Evolutionary conservation across 345 rosid species (phyloP).

Genomic region (Moricandia arvensis): DNA sequence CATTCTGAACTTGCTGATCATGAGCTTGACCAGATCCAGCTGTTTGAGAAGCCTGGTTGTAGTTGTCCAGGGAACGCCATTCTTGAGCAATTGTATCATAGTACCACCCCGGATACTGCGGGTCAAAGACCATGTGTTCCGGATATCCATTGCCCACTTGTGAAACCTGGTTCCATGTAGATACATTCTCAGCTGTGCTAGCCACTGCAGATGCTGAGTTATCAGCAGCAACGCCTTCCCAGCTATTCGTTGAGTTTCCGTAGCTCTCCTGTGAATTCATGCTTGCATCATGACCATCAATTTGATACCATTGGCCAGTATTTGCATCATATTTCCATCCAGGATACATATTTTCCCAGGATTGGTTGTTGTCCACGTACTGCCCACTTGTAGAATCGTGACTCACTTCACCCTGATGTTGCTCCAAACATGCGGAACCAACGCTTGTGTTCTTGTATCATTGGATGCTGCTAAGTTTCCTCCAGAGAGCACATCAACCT

Average conservation of each 20-base stretch:
- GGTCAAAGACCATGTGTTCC: conserved; percentile 84
- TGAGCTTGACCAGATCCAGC: conserved; percentile 39
- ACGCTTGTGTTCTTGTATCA: conserved; percentile 22
- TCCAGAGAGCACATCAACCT: conserved; percentile 30
- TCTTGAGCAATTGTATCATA: conserved; percentile 66
- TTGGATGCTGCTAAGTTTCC: conserved; percentile 7
- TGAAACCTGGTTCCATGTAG: conserved; percentile 68
- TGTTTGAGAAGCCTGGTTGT: conserved; percentile 54
- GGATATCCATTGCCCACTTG: conserved; percentile 74
- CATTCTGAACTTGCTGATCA: conserved; percentile 63
- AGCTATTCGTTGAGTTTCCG: conserved; percentile 40
- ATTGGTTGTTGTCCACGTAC: conserved; percentile 51
- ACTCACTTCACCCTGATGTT: conserved; percentile 26
- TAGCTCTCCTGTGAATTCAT: conserved; percentile 40
- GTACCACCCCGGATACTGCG: conserved; percentile 96
- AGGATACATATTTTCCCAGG: conserved; percentile 84
- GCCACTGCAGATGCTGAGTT: conserved; percentile 53
- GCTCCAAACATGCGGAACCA: conserved; percentile 33
- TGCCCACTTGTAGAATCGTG: conserved; percentile 44
- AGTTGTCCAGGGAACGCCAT: conserved; percentile 73
- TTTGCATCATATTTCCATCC: conserved; percentile 82
- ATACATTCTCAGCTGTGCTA: conserved; percentile 53
- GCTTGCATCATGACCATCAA: conserved; percentile 45
- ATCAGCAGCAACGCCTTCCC: conserved; percentile 46
- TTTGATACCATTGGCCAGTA: conserved; percentile 83